Evolutionary conservation across 179 eudicot species (phyloP).

Genomic region (Spinacia oleracea): DNA sequence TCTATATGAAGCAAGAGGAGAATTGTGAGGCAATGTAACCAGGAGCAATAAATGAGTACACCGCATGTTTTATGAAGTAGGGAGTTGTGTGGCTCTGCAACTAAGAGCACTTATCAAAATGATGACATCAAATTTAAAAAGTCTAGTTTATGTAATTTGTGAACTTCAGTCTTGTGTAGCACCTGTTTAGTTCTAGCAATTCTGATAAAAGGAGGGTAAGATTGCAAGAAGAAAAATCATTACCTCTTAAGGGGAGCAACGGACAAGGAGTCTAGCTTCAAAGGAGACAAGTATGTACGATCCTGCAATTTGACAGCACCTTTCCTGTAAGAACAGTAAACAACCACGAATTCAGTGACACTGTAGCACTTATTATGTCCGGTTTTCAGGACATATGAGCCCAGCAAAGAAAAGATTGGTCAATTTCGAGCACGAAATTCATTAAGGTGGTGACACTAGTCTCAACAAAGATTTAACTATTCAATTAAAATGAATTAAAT

Average conservation of each 20-base stretch:
- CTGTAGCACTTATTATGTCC: background rate
- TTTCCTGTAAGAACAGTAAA: slow-evolving; percentile 35
- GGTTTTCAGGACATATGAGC: background rate
- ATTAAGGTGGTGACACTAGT: background rate
- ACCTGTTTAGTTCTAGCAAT: background rate
- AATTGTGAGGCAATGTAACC: background rate
- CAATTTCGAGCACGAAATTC: background rate
- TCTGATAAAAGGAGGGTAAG: background rate
- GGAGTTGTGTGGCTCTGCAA: background rate
- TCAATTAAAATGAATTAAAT: background rate
- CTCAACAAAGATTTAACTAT: background rate
- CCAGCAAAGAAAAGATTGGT: slow-evolving; percentile 3
- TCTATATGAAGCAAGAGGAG: background rate
- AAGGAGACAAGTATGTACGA: slow-evolving; percentile 29
- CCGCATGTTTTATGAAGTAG: background rate
- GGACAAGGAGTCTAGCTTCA: slow-evolving; percentile 37
- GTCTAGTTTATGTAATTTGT: background rate
- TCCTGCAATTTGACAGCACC: slow-evolving; percentile 33
- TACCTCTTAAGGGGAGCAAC: slow-evolving; percentile 61
- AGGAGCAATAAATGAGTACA: background rate
- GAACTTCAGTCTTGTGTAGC: background rate
- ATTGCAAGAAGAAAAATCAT: background rate
- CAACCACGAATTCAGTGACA: background rate
- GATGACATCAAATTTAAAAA: background rate
- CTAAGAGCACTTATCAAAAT: background rate